Evolutionary conservation across 306 rosid genomes (phyloP).

Genomic region (Canavalia ensiformis): DNA sequence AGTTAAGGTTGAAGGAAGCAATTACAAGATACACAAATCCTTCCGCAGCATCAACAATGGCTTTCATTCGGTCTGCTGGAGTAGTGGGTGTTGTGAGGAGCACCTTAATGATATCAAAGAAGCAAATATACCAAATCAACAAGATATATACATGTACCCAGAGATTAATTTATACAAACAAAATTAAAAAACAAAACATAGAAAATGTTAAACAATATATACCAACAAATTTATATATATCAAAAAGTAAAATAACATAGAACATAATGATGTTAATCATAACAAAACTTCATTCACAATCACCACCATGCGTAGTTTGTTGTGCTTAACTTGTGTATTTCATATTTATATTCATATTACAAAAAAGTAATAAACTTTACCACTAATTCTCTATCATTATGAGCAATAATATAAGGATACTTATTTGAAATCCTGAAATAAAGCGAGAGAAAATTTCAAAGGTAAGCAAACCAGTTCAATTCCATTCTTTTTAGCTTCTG

Average conservation of each 20-base stretch:
- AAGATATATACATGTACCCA: not conserved
- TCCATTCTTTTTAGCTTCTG: slow-evolving; percentile 76
- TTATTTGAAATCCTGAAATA: slow-evolving; percentile 35
- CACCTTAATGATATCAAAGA: slow-evolving; percentile 65
- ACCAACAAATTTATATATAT: not conserved
- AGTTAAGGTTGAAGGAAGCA: slow-evolving; percentile 32
- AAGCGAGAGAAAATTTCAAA: slow-evolving; percentile 19
- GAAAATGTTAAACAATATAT: slow-evolving; percentile 19
- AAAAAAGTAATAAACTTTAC: not conserved
- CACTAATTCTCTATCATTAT: slow-evolving; percentile 4
- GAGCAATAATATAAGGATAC: slow-evolving; percentile 28
- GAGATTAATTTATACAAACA: slow-evolving; percentile 9
- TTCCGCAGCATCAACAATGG: slow-evolving; percentile 84
- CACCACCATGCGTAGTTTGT: slow-evolving; percentile 20
- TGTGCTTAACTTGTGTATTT: slow-evolving; percentile 26
- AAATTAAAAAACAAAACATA: not conserved
- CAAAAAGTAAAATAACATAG: slow-evolving; percentile 22
- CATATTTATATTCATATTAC: slow-evolving; percentile 26
- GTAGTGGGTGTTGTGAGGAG: slow-evolving; percentile 94
- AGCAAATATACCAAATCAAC: slow-evolving; percentile 38
- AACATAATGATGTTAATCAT: slow-evolving; percentile 15
- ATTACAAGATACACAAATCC: slow-evolving; percentile 91
- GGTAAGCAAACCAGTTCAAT: slow-evolving; percentile 80
- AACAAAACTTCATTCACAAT: slow-evolving; percentile 23
- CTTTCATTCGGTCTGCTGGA: slow-evolving; percentile 78